Evolutionary conservation across 2,329 filamentous ascomycete species (phyloP).

Genomic region (Coniella vitis): DNA sequence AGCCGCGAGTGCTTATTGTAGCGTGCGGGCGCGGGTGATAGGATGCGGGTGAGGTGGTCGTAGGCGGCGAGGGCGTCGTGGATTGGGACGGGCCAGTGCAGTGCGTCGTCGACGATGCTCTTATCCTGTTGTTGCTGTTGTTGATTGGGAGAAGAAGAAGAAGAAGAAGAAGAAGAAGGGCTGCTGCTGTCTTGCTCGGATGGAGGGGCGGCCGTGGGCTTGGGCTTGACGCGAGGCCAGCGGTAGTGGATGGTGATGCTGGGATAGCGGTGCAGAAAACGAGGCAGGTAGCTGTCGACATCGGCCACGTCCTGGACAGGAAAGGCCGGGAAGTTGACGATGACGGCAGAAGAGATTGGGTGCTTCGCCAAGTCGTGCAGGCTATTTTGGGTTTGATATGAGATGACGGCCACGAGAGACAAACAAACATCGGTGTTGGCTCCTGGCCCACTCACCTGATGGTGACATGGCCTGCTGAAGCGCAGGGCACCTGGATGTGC

Average conservation of each 20-base stretch:
- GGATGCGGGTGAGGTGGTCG: constrained; percentile 41
- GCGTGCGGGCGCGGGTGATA: constrained; percentile 28
- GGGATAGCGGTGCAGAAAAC: constrained; percentile 35
- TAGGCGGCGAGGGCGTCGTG: constrained; percentile 51
- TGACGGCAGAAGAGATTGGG: constrained; percentile 34
- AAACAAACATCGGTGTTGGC: too few species aligned
- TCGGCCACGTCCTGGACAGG: constrained; percentile 25
- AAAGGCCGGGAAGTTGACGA: constrained; percentile 50
- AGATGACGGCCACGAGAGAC: not conserved
- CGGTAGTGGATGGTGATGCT: constrained; percentile 54
- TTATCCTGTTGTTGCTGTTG: not conserved
- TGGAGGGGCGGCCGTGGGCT: not conserved
- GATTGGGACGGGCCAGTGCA: constrained; percentile 49
- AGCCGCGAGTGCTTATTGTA: not conserved
- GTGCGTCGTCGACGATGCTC: constrained; percentile 13
- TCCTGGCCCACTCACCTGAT: constrained; percentile 43
- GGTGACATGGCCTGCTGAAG: constrained; percentile 41
- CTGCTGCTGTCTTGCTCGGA: not conserved
- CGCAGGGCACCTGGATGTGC: constrained; percentile 39
- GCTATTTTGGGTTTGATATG: constrained; percentile 27
- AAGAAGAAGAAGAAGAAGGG: not conserved
- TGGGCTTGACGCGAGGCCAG: constrained; percentile 34
- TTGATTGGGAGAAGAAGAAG: not conserved
- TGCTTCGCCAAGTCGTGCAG: constrained; percentile 40
- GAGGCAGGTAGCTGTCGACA: constrained; percentile 27